These are phyloP conservation scores for Amoebophrya sp. DNA, from an alignment of 169 alveolate species.

Conservation along the genomic window DNA sequence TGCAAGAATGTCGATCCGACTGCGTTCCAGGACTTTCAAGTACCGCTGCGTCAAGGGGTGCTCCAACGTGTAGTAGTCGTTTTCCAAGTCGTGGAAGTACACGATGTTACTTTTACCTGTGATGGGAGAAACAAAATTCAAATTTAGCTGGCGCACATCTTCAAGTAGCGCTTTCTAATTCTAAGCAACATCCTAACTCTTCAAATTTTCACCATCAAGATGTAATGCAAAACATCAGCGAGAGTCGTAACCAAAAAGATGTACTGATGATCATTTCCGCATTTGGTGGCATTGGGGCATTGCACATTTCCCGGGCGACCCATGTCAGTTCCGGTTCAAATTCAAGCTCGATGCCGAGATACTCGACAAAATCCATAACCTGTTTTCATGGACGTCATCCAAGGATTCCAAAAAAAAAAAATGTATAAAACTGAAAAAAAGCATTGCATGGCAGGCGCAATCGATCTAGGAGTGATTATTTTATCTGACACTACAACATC, in stretches of 20 bases:
- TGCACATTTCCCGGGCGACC: constrained; percentile 49
- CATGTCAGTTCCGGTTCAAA: constrained; percentile 50
- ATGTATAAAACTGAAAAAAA: too few relatives aligned
- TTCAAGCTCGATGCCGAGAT: constrained; percentile 46
- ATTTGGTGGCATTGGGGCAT: constrained; percentile 50
- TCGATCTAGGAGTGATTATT: too few relatives aligned
- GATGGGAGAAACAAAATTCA: neutral
- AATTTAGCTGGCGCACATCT: neutral
- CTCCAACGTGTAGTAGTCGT: constrained; percentile 49
- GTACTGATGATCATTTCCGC: constrained; percentile 21
- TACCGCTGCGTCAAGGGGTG: constrained; percentile 48
- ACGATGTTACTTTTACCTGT: neutral
- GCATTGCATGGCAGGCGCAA: too few relatives aligned
- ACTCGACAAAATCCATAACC: constrained; percentile 36
- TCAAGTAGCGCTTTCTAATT: constrained; percentile 39
- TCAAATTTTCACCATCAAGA: too few relatives aligned
- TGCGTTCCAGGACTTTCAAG: constrained; percentile 47
- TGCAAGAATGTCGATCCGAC: constrained; percentile 42
- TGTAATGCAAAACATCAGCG: neutral
- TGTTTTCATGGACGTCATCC: too few relatives aligned
- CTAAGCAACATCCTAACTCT: neutral
- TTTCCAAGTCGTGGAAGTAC: constrained; percentile 36
- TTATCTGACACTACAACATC: too few relatives aligned
- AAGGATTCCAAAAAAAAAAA: too few relatives aligned
- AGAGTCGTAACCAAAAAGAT: neutral